Evolutionary conservation across 192 early-diverging fungal species (phyloP), one percentile per base, ranked within the genome.

Genomic region (Rhizophagus clarus): DNA sequence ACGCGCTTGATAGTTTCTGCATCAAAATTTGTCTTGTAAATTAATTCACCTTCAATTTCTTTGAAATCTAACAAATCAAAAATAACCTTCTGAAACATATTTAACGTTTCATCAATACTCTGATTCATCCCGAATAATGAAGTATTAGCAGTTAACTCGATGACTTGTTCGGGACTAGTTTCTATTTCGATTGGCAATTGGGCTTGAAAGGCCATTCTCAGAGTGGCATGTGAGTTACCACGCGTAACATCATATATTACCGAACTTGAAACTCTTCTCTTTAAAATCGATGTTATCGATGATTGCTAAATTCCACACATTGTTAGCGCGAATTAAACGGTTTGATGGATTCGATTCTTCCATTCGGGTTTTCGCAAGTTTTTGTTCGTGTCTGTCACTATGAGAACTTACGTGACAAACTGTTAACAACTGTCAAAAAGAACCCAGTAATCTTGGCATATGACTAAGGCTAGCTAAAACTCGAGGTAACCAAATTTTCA

Each of bases 211-310:
- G 17, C 31, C 26, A 69, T 20, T 2, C 34, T 34, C n/a, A 69
- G n/a, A 3, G 17, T 69, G 11, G 34, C 67, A 69, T 69, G 67
- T 12, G 37, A 69, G 22, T 11, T 69, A 69, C n/a, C n/a, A 6
- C 34, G 4, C 11, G 34, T 20, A 9, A 17, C 34, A 69, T 69
- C 20, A 69, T 40, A 69, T 15, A 69, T 69, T 74, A 22, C 12
- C 3, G 29, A 28, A 76, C 7, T 34, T 69, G 12, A 69, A 69
- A 29, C 14, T 17, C 17, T 26, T 42, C n/a, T 69, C 34, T 1
- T 69, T 69, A 40, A 69, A 69, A 40, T 69, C 4, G 6, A 69
- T 69, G n/a, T 69, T 69, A 20, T 69, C 67, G 17, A 69, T 69
- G 22, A 69, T 22, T 37, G 31, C 32, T 40, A 69, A 15, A 37